Conservation (phyloP, 169 alveolate species). For the Plasmodium yoelii region DNA sequence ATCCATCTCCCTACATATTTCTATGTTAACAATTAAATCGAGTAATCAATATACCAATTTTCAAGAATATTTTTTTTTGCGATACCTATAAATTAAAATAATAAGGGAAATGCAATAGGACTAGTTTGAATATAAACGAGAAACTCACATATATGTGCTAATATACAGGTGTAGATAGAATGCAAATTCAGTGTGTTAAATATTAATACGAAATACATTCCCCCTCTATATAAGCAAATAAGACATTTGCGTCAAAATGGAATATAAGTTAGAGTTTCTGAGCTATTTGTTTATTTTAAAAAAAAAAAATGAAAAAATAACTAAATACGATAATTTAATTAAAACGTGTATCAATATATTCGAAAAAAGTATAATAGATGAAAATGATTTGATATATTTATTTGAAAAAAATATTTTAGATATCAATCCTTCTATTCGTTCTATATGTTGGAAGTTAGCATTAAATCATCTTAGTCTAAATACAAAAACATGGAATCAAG, state of each 20-base stretch:
- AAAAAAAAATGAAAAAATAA: constrained; percentile 60
- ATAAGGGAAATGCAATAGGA: too few species aligned
- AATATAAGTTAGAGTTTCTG: constrained; percentile 60
- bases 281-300: constrained; percentile 68
- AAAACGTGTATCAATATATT: constrained; percentile 70
- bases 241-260: constrained; percentile 42
- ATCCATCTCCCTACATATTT: too few species aligned
- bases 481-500: constrained; percentile 67
- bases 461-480: constrained; percentile 69
- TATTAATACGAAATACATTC: neutral
- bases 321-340: constrained; percentile 68
- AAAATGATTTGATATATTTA: constrained; percentile 43
- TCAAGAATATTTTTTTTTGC: too few species aligned
- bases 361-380: constrained; percentile 65
- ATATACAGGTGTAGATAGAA: too few species aligned
- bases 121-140: too few species aligned
- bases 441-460: constrained; percentile 77
- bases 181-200: too few species aligned
- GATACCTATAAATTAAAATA: too few species aligned
- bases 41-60: too few species aligned
- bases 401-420: constrained; percentile 73
- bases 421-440: constrained; percentile 69
- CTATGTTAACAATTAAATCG: too few species aligned
- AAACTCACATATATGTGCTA: too few species aligned
- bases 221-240: neutral